Percentiles rank a stretch among this genome's conserved stretches.
Conservation (phyloP, 2,329 filamentous ascomycete genomes). For the Colletotrichum sp. region DNA sequence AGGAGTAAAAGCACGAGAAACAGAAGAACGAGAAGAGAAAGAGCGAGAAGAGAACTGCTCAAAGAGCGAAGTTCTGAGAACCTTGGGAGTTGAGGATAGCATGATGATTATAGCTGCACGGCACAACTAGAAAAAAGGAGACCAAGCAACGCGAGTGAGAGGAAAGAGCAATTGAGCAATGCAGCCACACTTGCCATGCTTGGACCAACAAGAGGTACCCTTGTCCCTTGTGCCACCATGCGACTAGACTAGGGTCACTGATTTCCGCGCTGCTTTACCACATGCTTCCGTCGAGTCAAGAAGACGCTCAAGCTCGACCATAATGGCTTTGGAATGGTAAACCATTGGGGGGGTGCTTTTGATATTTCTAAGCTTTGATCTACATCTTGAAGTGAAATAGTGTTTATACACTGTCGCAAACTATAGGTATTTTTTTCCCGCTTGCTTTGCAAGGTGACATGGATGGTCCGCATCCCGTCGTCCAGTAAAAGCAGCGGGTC, state of each 20-base stretch:
- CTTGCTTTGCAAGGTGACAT: neutral
- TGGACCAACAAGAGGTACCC: neutral
- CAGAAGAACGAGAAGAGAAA: neutral
- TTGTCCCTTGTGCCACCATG: neutral
- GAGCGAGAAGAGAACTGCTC: neutral
- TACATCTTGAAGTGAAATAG: neutral
- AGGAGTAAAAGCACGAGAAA: neutral
- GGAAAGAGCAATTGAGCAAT: neutral
- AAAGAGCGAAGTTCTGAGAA: neutral
- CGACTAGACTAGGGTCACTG: neutral
- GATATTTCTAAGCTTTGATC: neutral
- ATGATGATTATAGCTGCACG: neutral
- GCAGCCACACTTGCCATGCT: conserved; percentile 12
- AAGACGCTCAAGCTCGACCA: neutral
- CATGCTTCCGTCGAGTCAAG: neutral
- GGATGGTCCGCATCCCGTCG: neutral
- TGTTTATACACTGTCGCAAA: neutral
- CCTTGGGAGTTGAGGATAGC: neutral
- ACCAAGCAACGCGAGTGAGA: neutral
- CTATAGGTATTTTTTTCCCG: neutral
- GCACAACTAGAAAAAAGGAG: neutral
- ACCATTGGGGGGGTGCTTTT: neutral
- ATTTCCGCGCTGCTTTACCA: conserved; percentile 6
- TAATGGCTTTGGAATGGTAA: neutral
- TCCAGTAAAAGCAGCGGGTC: conserved; percentile 13